These are phyloP conservation scores for Aureobasidium lini DNA, from an alignment of 2,329 filamentous ascomycete species.

Conservation along the genomic window DNA sequence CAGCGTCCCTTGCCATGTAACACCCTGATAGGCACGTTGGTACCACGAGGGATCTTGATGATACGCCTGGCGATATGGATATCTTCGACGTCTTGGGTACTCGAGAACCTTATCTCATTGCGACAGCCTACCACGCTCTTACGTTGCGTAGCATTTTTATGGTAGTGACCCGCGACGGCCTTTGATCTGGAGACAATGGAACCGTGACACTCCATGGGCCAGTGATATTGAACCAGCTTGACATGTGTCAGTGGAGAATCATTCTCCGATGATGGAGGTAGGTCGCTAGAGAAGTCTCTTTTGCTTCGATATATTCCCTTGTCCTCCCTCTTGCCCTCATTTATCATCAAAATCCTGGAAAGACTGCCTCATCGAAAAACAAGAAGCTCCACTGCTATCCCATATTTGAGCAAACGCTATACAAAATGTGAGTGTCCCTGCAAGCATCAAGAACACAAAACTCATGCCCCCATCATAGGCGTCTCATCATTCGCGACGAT, in stretches of 20 bases:
- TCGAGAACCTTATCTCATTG: conserved; percentile 3
- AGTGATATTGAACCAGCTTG: not conserved
- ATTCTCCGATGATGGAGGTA: not conserved
- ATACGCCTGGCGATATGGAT: not conserved
- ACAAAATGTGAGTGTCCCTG: too few species aligned
- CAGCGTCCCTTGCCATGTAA: not conserved
- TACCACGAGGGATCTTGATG: not conserved
- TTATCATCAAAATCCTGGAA: not conserved
- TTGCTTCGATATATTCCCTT: not conserved
- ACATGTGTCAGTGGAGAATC: not conserved
- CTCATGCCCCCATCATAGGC: conserved; percentile 46
- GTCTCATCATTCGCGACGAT: conserved; percentile 75
- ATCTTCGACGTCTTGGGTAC: not conserved
- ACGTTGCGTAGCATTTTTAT: conserved; percentile 4
- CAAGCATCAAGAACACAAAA: not conserved
- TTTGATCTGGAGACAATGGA: not conserved
- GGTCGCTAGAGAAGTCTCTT: not conserved
- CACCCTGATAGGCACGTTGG: conserved; percentile 3
- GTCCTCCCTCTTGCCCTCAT: not conserved
- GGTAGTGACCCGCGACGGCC: not conserved
- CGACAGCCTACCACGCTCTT: not conserved
- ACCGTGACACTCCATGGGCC: not conserved
- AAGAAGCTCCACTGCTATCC: too few species aligned
- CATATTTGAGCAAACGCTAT: too few species aligned
- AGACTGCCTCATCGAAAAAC: not conserved